Base-by-base conservation (phyloP, 331 rosid species). In the Pyrus hybrid region DNA sequence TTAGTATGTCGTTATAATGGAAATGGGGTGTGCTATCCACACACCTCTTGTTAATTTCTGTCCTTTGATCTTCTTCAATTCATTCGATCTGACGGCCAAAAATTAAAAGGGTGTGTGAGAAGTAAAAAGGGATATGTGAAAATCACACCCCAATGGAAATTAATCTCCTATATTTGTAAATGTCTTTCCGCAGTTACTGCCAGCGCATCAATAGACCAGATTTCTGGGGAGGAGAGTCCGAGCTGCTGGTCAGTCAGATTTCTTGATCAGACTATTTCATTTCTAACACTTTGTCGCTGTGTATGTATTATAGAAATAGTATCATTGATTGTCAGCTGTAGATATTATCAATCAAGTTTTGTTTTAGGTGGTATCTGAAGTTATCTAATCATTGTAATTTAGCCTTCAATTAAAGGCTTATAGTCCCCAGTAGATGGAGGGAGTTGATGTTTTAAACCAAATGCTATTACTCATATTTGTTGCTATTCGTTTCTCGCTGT, bases 191-290 rank as follows among this genome's bases (percentile, higher is more conserved):
- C 76, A 94, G 97, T 70, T 95, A 92, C 86, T 95, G 97, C 88
- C 90, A 88, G 73, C 88, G 97, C 75, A 89, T 95, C 81, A 84
- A 11, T 32, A 81, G 82, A 68, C 90, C 96, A 37, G 90, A 95
- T 82, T 95, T 95, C 87, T 95, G 96, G 99, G 97, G 97, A 79
- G 97, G 97, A 80, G 99, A 95, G 79, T 92, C 97, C 1, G 99
- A 90, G 86, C 86, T 92, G 45, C 81, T 95, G 97, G 99, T 94
- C 33, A 41, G 47, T 41, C 47, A 86, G 88, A 85, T 67, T 49
- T 77, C 73, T 73, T 54, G 30, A 64, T 62, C 33, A 6, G 20
- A 58, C 29, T 16, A n/a, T 14, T 67, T 60, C 7, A 18, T 22
- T 67, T 33, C 51, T 37, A 58, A 20, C 13, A 23, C 30, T 28